Evolutionary conservation across 345 rosid species (phyloP).

Genomic region (Salix purpurea): DNA sequence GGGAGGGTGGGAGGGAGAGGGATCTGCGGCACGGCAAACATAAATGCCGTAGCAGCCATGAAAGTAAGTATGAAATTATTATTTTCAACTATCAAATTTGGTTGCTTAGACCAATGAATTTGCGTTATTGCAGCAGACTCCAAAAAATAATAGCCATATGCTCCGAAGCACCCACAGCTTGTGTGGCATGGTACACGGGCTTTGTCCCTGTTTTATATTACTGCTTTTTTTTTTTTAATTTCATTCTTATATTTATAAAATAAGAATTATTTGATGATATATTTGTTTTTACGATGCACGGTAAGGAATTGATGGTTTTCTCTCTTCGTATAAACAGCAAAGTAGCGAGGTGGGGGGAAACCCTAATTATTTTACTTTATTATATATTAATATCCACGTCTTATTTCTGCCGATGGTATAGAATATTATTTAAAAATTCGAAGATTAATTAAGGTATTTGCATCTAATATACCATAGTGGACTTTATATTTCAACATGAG

Average conservation of each 20-base stretch:
- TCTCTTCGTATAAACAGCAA: too few species aligned
- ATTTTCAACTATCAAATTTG: neutral
- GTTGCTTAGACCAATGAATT: neutral
- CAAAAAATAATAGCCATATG: neutral
- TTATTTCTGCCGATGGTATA: too few species aligned
- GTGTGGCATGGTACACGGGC: neutral
- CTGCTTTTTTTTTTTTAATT: neutral
- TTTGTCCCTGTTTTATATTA: neutral
- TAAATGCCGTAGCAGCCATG: neutral
- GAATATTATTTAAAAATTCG: too few species aligned
- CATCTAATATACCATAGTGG: neutral
- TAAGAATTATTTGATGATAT: too few species aligned
- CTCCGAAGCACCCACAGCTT: neutral
- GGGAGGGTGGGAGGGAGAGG: too few species aligned
- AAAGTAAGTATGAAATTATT: neutral
- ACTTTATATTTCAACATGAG: neutral
- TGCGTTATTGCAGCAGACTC: neutral
- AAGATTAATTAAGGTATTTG: neutral
- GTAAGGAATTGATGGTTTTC: too few species aligned
- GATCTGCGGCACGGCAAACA: too few species aligned
- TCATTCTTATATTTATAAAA: too few species aligned
- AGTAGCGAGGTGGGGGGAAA: too few species aligned
- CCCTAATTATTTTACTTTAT: too few species aligned
- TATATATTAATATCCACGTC: too few species aligned
- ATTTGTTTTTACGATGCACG: too few species aligned